Evolutionary conservation across 768 basidiomycete genomes (phyloP), one percentile per base, ranked within the genome.

Genomic region (Leccinum pellstonianum): DNA sequence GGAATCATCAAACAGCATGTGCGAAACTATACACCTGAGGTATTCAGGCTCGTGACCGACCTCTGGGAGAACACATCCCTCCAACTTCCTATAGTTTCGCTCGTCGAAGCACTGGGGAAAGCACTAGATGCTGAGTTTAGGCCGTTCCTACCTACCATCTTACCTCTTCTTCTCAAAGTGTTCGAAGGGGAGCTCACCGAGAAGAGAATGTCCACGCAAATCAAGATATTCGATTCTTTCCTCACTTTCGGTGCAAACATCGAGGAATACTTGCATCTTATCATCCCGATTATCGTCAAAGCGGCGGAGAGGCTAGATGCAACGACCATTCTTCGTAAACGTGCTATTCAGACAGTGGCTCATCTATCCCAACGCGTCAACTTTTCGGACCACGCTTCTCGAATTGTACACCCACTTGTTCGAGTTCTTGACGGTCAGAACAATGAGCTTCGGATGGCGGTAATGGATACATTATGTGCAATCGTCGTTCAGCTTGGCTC

Each of bases 1-100:
- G 87, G 90, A 33, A 97, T 98, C 70, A 94, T 98, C 77, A 97
- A 95, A 74, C 94, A 96, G 71, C 97, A 98, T 70, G 87, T 98
- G 61, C 88, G 96, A 57, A 95, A 92, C 68, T 94, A 93, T 73
- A 88, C 93, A 62, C 83, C 86, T 1, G 89, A 93, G 11, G 82
- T 98, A 31, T 93, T 98, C 75, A 80, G 76, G 47, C 81, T 98
- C 37, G 86, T 98, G 53, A 87, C 85, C 23, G 94, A 97, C 58
- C 85, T 96, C 51, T 99, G 97, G 96, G 89, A 94, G 31, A 90
- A 86, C 60, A 75, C 79, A 5, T 78, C 87, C 10, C 81, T 98
- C 23, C 96, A 98, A 66, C 81, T 95, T 51, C 93, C 95, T 5
- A 88, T 98, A 47, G 93, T 98, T 56, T 86, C 91, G 14, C 81